Conservation (phyloP, 768 basidiomycete genomes). For the Rhodotorula babjevae region DNA sequence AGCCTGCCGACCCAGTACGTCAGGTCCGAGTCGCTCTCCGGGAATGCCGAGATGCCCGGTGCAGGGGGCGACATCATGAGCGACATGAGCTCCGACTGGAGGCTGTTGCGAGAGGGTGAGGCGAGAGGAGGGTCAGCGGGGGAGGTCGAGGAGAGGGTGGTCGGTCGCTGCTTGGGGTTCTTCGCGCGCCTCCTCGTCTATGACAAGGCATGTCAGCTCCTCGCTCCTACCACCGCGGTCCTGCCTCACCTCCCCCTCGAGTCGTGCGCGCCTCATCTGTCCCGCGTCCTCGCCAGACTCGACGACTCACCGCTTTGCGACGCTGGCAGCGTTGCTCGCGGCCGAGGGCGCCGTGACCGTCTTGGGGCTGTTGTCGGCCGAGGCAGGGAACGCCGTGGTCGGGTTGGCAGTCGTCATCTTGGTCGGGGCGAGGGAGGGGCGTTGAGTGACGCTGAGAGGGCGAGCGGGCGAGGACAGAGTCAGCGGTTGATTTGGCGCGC, state of each 20-base stretch:
- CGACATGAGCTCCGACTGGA: slow-evolving; percentile 38
- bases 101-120: background rate
- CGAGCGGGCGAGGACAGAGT: background rate
- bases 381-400: slow-evolving; percentile 12
- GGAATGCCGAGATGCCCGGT: slow-evolving; percentile 63
- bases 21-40: slow-evolving; percentile 75
- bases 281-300: no score
- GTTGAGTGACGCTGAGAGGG: background rate
- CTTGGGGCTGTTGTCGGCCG: background rate
- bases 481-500: no score
- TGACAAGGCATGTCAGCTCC: no score
- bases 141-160: no score
- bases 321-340: slow-evolving; percentile 11
- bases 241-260: background rate
- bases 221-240: background rate
- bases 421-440: background rate
- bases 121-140: background rate
- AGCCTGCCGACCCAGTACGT: slow-evolving; percentile 89
- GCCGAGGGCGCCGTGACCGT: background rate
- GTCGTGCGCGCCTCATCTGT: no score
- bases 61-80: slow-evolving; percentile 37
- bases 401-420: slow-evolving; percentile 18
- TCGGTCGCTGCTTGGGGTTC: rapidly evolving
- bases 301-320: slow-evolving; percentile 30
- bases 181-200: no score